Percentiles rank a stretch among this genome's conserved stretches.
Conservation (phyloP, 176 grass and related monocot species). For the Elymus sibiricus region DNA sequence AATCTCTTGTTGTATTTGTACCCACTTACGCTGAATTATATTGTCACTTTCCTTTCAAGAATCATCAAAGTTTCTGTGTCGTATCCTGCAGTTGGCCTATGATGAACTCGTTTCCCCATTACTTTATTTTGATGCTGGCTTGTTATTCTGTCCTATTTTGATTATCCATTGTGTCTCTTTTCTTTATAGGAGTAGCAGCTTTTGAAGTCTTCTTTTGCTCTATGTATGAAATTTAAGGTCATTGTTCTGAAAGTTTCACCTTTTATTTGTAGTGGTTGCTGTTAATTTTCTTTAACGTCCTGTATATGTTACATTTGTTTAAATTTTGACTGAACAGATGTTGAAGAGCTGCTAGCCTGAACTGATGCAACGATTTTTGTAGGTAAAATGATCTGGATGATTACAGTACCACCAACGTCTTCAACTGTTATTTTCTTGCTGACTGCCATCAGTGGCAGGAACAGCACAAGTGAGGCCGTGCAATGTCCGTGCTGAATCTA, state of each 20-base stretch:
- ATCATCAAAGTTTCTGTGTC: neutral
- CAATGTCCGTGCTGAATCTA: too few relatives aligned
- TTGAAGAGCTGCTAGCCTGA: too few relatives aligned
- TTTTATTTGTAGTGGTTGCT: neutral
- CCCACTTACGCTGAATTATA: neutral
- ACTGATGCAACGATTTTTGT: too few relatives aligned
- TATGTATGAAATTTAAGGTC: neutral
- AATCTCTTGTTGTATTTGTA: neutral
- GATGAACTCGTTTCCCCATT: neutral
- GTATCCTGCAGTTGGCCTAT: neutral
- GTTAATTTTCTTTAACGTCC: too few relatives aligned
- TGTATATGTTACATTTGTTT: too few relatives aligned
- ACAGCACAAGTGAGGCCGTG: too few relatives aligned
- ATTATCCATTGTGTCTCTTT: neutral
- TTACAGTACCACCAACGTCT: too few relatives aligned
- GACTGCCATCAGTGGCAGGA: too few relatives aligned
- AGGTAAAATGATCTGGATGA: too few relatives aligned
- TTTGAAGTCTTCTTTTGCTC: neutral
- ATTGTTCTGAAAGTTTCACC: neutral
- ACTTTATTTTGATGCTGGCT: neutral
- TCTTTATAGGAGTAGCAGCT: neutral
- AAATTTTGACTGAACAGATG: too few relatives aligned
- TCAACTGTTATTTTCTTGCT: too few relatives aligned
- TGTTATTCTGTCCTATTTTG: neutral
- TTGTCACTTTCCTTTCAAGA: neutral